Evolutionary conservation across 1,139 yeast genomes (phyloP), one percentile per base, ranked within the genome.

Genomic region (Zygoascus hellenicus): DNA sequence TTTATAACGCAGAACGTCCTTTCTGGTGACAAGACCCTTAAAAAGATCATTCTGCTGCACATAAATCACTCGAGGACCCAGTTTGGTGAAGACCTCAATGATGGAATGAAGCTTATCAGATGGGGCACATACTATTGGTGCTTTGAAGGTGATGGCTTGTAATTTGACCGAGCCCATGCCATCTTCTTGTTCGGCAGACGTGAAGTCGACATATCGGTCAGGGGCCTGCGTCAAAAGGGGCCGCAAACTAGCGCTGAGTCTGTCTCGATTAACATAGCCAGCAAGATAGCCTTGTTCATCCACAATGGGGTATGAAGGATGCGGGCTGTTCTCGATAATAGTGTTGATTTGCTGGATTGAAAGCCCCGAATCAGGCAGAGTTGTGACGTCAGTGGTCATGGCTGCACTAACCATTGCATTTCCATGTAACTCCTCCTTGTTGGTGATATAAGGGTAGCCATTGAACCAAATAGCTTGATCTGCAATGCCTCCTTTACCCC

Each of bases 381-480:
- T 71, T 1, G 77, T 74, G 0, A 81, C 66, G 2, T 72, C 71
- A 11, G 62, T 62, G 0, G 84, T 71, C 95, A 87, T 87, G 2
- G 92, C 87, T 50, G 77, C 75, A 10, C 68, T 70, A 0, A 83
- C 86, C 1, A 72, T 72, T 5, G 69, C 71, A 38, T 75, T 75
- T 56, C 82, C 79, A 43, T 71, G 74, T 47, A 75, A 78, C 46
- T 82, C 87, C 54, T 83, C 89, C 55, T 83, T 81, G 9, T 82
- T 72, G 58, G 89, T 96, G 38, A 92, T 75, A 51, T 78, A 79
- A 0, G 99, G 98, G 48, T 86, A 74, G 1, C 97, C 97, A 65
- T 89, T 90, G 58, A 88, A 86, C 44, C 72, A 70, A 54, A 94
- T 88, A 86, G 90, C 92, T 63, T 89, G 95, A 61, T 94, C 98